Conservation (phyloP, 2,329 filamentous ascomycete species). For the Nannizziopsis arthrosporioides region DNA sequence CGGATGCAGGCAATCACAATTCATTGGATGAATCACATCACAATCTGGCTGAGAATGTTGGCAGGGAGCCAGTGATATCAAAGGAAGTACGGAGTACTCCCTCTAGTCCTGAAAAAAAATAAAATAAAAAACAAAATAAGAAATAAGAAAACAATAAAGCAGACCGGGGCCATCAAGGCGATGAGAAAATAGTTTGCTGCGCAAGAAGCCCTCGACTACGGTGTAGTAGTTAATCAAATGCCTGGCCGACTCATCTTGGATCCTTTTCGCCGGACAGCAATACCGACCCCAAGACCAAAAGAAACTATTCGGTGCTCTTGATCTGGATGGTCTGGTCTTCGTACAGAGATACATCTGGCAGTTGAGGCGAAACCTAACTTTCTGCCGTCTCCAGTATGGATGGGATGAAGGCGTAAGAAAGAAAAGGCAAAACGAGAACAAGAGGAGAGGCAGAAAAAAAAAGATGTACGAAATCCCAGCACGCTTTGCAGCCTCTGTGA, state of each 20-base stretch:
- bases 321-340: neutral
- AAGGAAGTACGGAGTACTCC: slow-evolving; percentile 12
- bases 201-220: slow-evolving; percentile 2
- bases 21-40: slow-evolving; percentile 25
- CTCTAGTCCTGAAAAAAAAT: slow-evolving; percentile 7
- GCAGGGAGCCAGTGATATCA: slow-evolving; percentile 15
- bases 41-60: slow-evolving; percentile 14
- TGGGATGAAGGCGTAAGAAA: neutral
- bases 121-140: slow-evolving; percentile 1
- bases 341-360: slow-evolving; percentile 1
- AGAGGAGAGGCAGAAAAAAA: too few relatives aligned
- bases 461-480: neutral
- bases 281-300: neutral
- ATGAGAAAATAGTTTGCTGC: slow-evolving; percentile 4
- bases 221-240: neutral
- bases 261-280: too few relatives aligned
- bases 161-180: too few relatives aligned
- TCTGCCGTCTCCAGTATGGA: neutral
- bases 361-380: neutral
- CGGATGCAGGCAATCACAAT: slow-evolving; percentile 19
- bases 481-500: slow-evolving; percentile 2
- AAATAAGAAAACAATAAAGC: neutral
- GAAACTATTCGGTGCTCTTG: neutral
- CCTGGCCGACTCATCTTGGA: too few relatives aligned
- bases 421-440: neutral